Evolutionary conservation across 2,329 filamentous ascomycete genomes (phyloP), one percentile per base, ranked within the genome.

Genomic region (Curvularia lunata): DNA sequence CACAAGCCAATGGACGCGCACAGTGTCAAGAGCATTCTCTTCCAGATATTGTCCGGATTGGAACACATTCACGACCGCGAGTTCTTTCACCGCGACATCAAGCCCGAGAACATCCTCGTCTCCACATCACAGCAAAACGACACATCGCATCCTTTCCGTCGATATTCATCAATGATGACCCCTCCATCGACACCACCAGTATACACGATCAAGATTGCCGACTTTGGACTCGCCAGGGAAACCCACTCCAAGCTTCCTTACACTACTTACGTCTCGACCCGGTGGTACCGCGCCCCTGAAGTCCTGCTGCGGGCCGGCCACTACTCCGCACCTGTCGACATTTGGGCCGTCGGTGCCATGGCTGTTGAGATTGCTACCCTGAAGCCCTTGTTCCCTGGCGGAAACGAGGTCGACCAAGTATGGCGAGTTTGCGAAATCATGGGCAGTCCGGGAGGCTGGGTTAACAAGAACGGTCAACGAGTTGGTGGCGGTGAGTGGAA

Each of bases 371-470:
- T 99, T 62, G 95, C 95, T 25, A 99, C 95, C 0, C 77, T 99
- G 57, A 99, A 98, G 81, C 95, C 95, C 18, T 82, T 99, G 10
- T 99, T 99, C 82, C 95, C 95, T 10, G 95, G 95, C 68, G 92
- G 92, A 72, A 99, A 99, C 75, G 95, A 99, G 80, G 95, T 99
- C 1, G 95, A 99, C 69, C 95, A 99, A 77, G 95, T 99, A 1
- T 99, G 95, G 95, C 89, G 95, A 67, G 91, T 99, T 0, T 99
- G 95, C 75, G 95, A 99, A 77, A 97, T 99, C 57, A 99, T 99
- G 95, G 95, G 95, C 48, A 98, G 94, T 80, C 95, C 95, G 2
- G 95, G 95, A 43, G 94, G 94, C 79, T 99, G 95, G 95, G 95
- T 96, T 76, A 97, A 91, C 82, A 97, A 97, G 79, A 84, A 91